Percentiles rank a stretch among this genome's conserved stretches.
phyloP scores from a whole-genome alignment of 2,329 filamentous ascomycete species.

The Claviceps purpurea region DNA sequence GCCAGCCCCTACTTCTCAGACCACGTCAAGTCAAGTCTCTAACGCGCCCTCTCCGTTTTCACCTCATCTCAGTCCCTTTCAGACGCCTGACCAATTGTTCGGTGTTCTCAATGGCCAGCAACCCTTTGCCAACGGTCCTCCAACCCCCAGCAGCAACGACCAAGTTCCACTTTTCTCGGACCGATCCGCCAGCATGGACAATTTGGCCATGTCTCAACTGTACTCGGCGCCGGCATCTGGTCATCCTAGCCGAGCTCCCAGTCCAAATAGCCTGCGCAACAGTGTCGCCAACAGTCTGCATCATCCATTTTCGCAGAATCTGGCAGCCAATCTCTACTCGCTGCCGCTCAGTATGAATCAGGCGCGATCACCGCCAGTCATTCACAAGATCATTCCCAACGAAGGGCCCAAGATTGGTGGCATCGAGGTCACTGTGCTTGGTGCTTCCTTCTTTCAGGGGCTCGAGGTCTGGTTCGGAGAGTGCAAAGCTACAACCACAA shows the following conservation, averaged over 20 bases:
- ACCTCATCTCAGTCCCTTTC: conserved; percentile 30
- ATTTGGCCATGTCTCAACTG: conserved; percentile 47
- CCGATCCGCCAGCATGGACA: conserved; percentile 52
- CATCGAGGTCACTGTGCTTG: conserved; percentile 75
- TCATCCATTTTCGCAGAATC: conserved; percentile 32
- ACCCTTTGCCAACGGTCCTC: conserved; percentile 41
- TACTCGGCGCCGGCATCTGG: conserved; percentile 61
- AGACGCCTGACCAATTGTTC: conserved; percentile 32
- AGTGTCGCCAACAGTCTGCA: conserved; percentile 28
- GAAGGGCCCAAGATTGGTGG: conserved; percentile 75
- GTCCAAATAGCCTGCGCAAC: conserved; percentile 45
- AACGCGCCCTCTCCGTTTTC: conserved; percentile 40
- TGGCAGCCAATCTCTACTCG: conserved; percentile 35
- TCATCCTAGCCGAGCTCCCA: conserved; percentile 66
- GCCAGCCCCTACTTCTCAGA: conserved; percentile 25
- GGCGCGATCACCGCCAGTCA: conserved; percentile 40
- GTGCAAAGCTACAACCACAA: conserved; percentile 52
- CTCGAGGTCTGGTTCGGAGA: conserved; percentile 77
- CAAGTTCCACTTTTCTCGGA: conserved; percentile 42
- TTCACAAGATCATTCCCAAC: conserved; percentile 70
- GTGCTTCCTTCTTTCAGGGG: conserved; percentile 61
- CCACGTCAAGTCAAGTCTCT: conserved; percentile 24
- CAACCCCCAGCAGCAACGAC: conserved; percentile 54
- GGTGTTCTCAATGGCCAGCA: conserved; percentile 26
- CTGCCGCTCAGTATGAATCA: conserved; percentile 36